Percentiles rank a stretch among this genome's conserved stretches.
Conservation (phyloP, 805 yeast species). For the Ogataea methylovora region DNA sequence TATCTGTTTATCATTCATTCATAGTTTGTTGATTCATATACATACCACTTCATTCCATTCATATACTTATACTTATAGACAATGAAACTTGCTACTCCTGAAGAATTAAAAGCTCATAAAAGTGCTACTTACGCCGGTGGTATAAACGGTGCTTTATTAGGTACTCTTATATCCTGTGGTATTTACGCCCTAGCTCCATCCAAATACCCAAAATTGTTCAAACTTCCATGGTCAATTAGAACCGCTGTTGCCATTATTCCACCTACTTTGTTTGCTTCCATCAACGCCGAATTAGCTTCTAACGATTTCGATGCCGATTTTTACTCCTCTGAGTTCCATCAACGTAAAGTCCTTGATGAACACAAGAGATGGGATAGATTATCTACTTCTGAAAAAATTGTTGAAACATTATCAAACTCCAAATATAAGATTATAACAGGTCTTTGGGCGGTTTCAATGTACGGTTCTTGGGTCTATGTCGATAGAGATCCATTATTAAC, state of each 20-base stretch:
- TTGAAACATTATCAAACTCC: conserved; percentile 42
- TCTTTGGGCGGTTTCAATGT: conserved; percentile 76
- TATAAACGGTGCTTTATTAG: conserved; percentile 48
- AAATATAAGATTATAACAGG: conserved; percentile 63
- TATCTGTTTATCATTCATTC: no score
- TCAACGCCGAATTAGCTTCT: conserved; percentile 68
- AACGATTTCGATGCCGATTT: conserved; percentile 51
- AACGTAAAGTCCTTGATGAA: conserved; percentile 35
- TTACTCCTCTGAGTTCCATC: conserved; percentile 44
- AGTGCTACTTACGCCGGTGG: conserved; percentile 55
- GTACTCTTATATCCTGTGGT: conserved; percentile 48
- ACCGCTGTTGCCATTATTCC: conserved; percentile 67
- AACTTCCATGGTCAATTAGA: conserved; percentile 46
- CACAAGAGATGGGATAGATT: conserved; percentile 44
- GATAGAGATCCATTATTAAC: conserved; percentile 71
- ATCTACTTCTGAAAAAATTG: conserved; percentile 39
- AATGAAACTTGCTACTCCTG: conserved; percentile 63
- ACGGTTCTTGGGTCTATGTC: conserved; percentile 69
- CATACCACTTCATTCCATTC: no score
- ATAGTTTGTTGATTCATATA: no score
- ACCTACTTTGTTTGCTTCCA: conserved; percentile 51
- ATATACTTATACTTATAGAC: conserved; percentile 7
- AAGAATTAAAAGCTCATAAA: conserved; percentile 61
- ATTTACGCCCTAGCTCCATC: conserved; percentile 44
- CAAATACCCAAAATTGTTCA: conserved; percentile 34